phyloP scores from a whole-genome alignment of 139 green algal genomes.

The Eudorina sp. region DNA sequence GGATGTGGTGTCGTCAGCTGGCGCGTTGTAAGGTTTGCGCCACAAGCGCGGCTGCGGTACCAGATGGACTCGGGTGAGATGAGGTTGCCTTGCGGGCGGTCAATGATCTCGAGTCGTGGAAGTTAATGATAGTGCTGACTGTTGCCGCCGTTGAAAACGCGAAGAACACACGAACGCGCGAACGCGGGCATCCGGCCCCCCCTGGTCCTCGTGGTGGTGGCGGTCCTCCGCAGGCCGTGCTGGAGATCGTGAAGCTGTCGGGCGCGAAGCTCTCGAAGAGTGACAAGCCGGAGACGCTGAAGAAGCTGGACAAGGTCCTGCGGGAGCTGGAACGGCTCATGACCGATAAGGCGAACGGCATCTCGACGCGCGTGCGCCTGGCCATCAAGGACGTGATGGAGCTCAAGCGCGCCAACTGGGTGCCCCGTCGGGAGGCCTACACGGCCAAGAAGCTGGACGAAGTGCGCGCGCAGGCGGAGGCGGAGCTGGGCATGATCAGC shows the following conservation, averaged over 20 bases:
- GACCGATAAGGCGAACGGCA: neutral
- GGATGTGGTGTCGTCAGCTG: too few species aligned
- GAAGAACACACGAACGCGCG: too few species aligned
- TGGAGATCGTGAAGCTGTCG: conserved; percentile 89
- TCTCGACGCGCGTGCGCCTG: conserved; percentile 32
- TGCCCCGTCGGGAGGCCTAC: conserved; percentile 73
- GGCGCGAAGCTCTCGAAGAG: conserved; percentile 63
- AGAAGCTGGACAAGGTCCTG: conserved; percentile 69
- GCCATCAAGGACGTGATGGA: conserved; percentile 66
- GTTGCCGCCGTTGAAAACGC: too few species aligned
- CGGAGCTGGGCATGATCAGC: conserved; percentile 88
- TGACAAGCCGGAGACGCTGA: conserved; percentile 54
- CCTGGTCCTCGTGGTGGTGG: too few species aligned
- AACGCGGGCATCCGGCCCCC: too few species aligned
- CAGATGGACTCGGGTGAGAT: too few species aligned
- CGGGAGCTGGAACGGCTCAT: conserved; percentile 46
- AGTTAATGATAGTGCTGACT: too few species aligned
- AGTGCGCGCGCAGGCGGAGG: conserved; percentile 87
- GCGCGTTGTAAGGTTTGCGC: too few species aligned
- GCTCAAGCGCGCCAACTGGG: conserved; percentile 75
- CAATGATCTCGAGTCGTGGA: too few species aligned
- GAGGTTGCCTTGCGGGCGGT: too few species aligned
- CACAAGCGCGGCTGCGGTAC: too few species aligned
- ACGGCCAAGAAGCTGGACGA: conserved; percentile 94
- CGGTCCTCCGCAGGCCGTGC: conserved; percentile 76